Percentiles rank a stretch among this genome's conserved stretches.
Conservation (phyloP, 2,329 filamentous ascomycete species). For the Zasmidium citrigriseum region DNA sequence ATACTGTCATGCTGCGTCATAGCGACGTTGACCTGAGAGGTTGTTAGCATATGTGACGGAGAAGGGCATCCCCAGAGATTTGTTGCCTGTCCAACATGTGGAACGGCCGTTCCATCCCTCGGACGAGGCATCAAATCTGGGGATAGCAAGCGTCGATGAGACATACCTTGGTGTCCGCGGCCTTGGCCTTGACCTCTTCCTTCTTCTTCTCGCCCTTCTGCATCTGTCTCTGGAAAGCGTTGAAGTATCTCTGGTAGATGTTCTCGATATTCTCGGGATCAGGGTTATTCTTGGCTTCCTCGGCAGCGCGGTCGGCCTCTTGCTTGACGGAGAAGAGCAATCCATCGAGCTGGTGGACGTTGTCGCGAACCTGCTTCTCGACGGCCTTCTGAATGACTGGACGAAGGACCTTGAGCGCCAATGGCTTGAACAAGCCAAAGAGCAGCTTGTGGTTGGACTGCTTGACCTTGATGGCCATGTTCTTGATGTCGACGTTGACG, state of each 20-base stretch:
- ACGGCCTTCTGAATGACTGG: slow-evolving; percentile 83
- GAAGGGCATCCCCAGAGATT: too few species aligned
- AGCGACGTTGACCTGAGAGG: slow-evolving; percentile 66
- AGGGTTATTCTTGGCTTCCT: slow-evolving; percentile 61
- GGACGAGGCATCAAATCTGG: too few species aligned
- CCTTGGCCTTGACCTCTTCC: slow-evolving; percentile 49
- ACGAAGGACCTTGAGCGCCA: slow-evolving; percentile 80
- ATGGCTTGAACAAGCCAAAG: slow-evolving; percentile 81
- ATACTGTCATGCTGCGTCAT: slow-evolving; percentile 87
- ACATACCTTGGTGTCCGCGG: slow-evolving; percentile 61
- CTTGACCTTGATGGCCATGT: slow-evolving; percentile 73
- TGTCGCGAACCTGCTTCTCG: slow-evolving; percentile 85
- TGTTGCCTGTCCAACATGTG: too few species aligned
- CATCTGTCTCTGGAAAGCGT: slow-evolving; percentile 71
- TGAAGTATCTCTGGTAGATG: slow-evolving; percentile 83
- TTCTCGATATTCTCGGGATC: slow-evolving; percentile 75
- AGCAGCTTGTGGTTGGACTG: slow-evolving; percentile 94
- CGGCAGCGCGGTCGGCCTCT: slow-evolving; percentile 73
- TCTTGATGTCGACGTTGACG: slow-evolving; percentile 44
- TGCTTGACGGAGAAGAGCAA: slow-evolving; percentile 75
- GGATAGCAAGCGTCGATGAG: too few species aligned
- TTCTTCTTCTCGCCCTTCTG: slow-evolving; percentile 78
- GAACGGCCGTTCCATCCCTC: too few species aligned
- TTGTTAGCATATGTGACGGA: too few species aligned
- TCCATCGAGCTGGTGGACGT: slow-evolving; percentile 72